Evolutionary conservation across 2,329 filamentous ascomycete species (phyloP), one percentile per base, ranked within the genome.

Genomic region (Aspergillus novoparasiticus): DNA sequence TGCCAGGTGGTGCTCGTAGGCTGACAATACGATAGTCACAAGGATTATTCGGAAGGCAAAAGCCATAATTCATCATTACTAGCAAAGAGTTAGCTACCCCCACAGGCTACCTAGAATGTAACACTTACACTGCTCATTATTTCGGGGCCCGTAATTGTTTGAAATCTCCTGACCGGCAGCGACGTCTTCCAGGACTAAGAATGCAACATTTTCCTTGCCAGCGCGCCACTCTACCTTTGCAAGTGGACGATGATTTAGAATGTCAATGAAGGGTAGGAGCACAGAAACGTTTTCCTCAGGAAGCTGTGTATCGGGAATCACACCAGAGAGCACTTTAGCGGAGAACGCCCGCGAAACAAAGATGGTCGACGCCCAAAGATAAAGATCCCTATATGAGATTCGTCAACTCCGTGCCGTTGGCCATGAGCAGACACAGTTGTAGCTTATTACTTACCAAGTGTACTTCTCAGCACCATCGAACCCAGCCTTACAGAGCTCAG

Each of bases 141-240:
- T 91, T 76, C 92, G 91, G n/a, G 81, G 78, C 34, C 90, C 90
- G 71, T 93, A 93, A 74, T 91, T 92, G 79, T 92, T 91, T 70
- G 83, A 89, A 28, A 85, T 77, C 66, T 85, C 81, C 34, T 86
- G 75, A 0, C 88, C 87, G 0, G 85, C 77, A 5, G 66, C 56
- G 68, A 88, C 84, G 9, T 77, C 71, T 12, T 82, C 76, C 26
- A 83, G 74, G 2, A 83, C 79, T 46, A 79, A 72, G 48, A 83
- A 72, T 8, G 72, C 73, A 32, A 82, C 76, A 64, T 75, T 74
- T 59, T 75, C 67, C 9, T 72, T 69, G 2, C 75, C 77, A 62
- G 79, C 79, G 28, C 84, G 80, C 90, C 90, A 93, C 48, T 81
- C 76, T 1, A 88, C 84, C 48, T 83, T 78, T 0, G 87, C 84